Conservation (phyloP, 225 moss, liverwort and hornwort species). For the Pseudisothecium myosuroides region DNA sequence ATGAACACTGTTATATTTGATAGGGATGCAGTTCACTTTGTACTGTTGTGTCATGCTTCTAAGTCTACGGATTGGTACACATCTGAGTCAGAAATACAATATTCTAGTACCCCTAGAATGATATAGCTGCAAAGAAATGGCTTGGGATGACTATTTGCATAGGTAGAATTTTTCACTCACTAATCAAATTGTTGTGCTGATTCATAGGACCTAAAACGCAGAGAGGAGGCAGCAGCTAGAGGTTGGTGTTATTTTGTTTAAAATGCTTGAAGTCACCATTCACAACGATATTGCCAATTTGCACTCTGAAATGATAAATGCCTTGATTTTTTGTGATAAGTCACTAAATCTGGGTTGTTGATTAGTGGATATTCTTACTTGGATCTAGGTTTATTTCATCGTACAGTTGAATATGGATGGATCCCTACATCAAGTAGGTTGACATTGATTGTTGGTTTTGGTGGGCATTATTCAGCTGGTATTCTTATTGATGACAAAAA, state of each 20-base stretch:
- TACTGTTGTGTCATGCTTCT: background rate
- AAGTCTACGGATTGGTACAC: background rate
- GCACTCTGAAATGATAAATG: background rate
- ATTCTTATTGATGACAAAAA: slow-evolving; percentile 85
- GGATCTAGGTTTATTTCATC: background rate
- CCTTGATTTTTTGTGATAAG: background rate
- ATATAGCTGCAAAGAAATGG: background rate
- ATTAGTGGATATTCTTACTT: background rate
- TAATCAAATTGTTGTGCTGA: background rate
- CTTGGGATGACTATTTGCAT: background rate
- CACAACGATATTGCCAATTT: background rate
- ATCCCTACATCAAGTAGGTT: background rate
- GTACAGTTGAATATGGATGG: background rate
- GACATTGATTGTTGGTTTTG: slow-evolving; percentile 11
- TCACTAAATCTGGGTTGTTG: background rate
- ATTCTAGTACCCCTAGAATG: background rate
- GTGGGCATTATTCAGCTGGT: slow-evolving; percentile 60
- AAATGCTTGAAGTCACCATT: background rate
- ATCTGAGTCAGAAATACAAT: background rate
- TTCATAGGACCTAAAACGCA: slow-evolving; percentile 73
- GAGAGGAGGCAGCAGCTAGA: slow-evolving; percentile 90
- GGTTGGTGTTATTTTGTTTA: slow-evolving; percentile 15
- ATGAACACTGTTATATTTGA: background rate
- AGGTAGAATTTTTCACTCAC: background rate
- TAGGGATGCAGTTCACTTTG: background rate